A percentile compares a stretch with the other conserved stretches of the same genome.
phyloP scores from a whole-genome alignment of 78 protist genomes.

The Dictyostelium firmibasis region DNA sequence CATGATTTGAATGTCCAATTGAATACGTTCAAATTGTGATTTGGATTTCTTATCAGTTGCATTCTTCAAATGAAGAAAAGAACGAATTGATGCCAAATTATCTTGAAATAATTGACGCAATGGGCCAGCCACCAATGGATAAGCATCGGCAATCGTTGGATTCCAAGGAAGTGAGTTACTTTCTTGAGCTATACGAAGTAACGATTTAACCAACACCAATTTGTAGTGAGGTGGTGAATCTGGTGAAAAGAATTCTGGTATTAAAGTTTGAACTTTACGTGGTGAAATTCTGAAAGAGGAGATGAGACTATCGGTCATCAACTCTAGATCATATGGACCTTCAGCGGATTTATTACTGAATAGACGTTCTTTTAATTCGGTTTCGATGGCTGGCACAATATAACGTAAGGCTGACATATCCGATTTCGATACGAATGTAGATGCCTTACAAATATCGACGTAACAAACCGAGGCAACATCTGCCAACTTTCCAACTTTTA shows the following conservation, averaged over 20 bases:
- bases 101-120: slow-evolving; percentile 43
- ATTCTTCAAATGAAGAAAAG: neutral
- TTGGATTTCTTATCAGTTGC: slow-evolving; percentile 43
- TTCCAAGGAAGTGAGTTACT: slow-evolving; percentile 57
- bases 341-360: slow-evolving; percentile 44
- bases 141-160: slow-evolving; percentile 63
- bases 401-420: slow-evolving; percentile 80
- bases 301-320: slow-evolving; percentile 55
- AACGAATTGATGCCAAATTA: neutral
- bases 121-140: slow-evolving; percentile 19
- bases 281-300: slow-evolving; percentile 47
- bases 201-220: slow-evolving; percentile 51
- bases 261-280: neutral
- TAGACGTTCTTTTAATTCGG: slow-evolving; percentile 46
- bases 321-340: slow-evolving; percentile 41
- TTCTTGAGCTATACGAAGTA: slow-evolving; percentile 40
- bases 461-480: slow-evolving; percentile 75
- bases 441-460: slow-evolving; percentile 84
- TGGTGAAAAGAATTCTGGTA: neutral
- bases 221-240: slow-evolving; percentile 50
- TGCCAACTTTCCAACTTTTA: slow-evolving; percentile 30
- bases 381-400: slow-evolving; percentile 74
- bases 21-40: slow-evolving; percentile 56
- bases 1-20: slow-evolving; percentile 59
- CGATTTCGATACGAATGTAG: slow-evolving; percentile 78